Conservation (phyloP, 176 grass and related monocot species). For the Musa itinerans region DNA sequence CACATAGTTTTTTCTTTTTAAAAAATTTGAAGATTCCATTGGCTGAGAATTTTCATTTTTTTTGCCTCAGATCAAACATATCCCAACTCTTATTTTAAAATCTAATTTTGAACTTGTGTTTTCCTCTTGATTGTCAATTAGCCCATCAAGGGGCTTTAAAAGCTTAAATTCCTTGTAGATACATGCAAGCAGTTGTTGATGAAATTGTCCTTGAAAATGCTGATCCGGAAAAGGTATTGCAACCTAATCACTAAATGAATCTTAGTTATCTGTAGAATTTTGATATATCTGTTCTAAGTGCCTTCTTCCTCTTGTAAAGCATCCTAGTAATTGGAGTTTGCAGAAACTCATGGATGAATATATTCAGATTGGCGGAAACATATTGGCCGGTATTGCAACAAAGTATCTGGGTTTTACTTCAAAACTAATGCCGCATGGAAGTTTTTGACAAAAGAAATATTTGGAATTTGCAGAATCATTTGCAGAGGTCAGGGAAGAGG, state of each 20-base stretch:
- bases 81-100: neutral
- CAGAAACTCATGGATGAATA: slow-evolving; percentile 69
- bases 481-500: slow-evolving; percentile 37
- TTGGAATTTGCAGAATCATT: slow-evolving; percentile 50
- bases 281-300: slow-evolving; percentile 2
- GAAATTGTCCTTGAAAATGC: slow-evolving; percentile 59
- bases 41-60: too few relatives aligned
- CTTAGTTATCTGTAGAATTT: slow-evolving; percentile 10
- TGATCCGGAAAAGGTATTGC: slow-evolving; percentile 61
- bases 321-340: slow-evolving; percentile 61
- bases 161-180: slow-evolving; percentile 43
- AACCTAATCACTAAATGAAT: neutral
- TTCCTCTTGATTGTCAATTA: neutral
- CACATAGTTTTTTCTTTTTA: too few relatives aligned
- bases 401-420: neutral
- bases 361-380: slow-evolving; percentile 41
- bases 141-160: neutral
- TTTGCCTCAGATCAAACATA: too few relatives aligned
- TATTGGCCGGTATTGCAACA: slow-evolving; percentile 40
- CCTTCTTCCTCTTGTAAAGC: slow-evolving; percentile 32
- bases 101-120: neutral
- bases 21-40: too few relatives aligned
- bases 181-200: slow-evolving; percentile 96
- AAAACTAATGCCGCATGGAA: neutral
- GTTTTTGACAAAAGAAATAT: neutral